Conservation (phyloP, 306 rosid species). For the Cercis canadensis region DNA sequence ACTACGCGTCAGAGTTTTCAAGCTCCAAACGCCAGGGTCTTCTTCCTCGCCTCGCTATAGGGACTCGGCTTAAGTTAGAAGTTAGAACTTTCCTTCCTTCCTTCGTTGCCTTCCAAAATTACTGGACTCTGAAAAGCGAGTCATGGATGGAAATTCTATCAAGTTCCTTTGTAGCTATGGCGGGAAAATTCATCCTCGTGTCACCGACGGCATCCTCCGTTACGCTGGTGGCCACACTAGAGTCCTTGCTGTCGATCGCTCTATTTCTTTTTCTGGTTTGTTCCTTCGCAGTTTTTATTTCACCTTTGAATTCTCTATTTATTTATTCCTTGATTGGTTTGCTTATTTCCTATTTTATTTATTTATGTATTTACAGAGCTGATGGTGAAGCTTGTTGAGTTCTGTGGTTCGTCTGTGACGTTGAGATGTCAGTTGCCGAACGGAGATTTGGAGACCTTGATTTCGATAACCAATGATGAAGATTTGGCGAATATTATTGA, state of each 20-base stretch:
- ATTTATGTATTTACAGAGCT: slow-evolving; percentile 50
- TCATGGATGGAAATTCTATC: slow-evolving; percentile 27
- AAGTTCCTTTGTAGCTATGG: slow-evolving; percentile 89
- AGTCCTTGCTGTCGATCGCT: slow-evolving; percentile 66
- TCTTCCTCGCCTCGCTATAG: background rate
- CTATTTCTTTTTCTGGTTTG: slow-evolving; percentile 72
- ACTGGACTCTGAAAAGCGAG: background rate
- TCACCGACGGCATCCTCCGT: slow-evolving; percentile 73
- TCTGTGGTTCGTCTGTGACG: slow-evolving; percentile 67
- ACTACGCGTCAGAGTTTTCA: slow-evolving; percentile 49
- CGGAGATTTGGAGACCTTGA: slow-evolving; percentile 86
- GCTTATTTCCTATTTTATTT: background rate
- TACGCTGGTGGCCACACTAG: slow-evolving; percentile 86
- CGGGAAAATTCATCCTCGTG: slow-evolving; percentile 84
- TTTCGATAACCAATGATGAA: slow-evolving; percentile 74
- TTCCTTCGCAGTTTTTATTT: background rate
- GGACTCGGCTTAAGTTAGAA: background rate
- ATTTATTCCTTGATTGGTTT: background rate
- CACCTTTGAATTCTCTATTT: background rate
- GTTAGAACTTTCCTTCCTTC: slow-evolving; percentile 7
- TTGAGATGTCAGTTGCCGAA: slow-evolving; percentile 69
- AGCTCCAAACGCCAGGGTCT: background rate
- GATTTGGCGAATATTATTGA: slow-evolving; percentile 72
- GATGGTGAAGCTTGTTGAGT: slow-evolving; percentile 69
- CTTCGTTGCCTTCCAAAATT: background rate